A percentile compares a stretch with the other conserved stretches of the same genome.
Conservation (phyloP, 805 yeast species). For the Debaryomyces tyrocola region DNA sequence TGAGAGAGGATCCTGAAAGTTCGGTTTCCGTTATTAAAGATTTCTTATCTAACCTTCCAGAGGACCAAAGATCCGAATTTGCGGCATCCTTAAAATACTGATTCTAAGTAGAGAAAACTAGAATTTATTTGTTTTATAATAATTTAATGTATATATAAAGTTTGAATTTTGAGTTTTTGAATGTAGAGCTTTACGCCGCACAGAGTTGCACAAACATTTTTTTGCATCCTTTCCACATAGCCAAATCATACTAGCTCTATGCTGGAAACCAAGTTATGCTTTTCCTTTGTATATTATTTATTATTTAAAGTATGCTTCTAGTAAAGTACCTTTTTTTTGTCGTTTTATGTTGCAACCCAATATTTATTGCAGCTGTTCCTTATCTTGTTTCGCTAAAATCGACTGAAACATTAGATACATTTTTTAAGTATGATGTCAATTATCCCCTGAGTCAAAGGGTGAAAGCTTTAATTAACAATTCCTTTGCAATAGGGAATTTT, state of each 20-base stretch:
- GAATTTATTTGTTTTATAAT: neutral
- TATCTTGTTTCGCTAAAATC: conserved; percentile 55
- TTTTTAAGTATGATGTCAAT: conserved; percentile 45
- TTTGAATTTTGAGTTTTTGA: too few species aligned
- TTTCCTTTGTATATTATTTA: neutral
- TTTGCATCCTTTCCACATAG: conserved; percentile 3
- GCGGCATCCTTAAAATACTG: conserved; percentile 19
- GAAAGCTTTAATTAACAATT: conserved; percentile 47
- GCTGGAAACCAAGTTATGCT: neutral
- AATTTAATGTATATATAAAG: neutral
- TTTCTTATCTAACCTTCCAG: conserved; percentile 32
- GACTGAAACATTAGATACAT: conserved; percentile 47
- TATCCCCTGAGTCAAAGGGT: conserved; percentile 39
- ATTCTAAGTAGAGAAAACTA: neutral
- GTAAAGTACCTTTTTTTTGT: too few species aligned
- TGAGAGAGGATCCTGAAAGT: conserved; percentile 30
- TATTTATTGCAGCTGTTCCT: conserved; percentile 7
- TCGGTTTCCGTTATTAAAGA: conserved; percentile 37
- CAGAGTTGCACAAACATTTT: neutral
- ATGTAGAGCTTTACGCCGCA: neutral
- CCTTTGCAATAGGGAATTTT: conserved; percentile 68
- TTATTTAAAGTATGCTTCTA: neutral
- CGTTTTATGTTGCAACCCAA: neutral
- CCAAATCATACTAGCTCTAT: neutral
- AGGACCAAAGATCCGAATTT: conserved; percentile 32